Percentiles rank a stretch among this genome's conserved stretches.
Evolutionary conservation across 2,329 filamentous ascomycete genomes (phyloP).

Genomic region (Epicoccum sorghinum): DNA sequence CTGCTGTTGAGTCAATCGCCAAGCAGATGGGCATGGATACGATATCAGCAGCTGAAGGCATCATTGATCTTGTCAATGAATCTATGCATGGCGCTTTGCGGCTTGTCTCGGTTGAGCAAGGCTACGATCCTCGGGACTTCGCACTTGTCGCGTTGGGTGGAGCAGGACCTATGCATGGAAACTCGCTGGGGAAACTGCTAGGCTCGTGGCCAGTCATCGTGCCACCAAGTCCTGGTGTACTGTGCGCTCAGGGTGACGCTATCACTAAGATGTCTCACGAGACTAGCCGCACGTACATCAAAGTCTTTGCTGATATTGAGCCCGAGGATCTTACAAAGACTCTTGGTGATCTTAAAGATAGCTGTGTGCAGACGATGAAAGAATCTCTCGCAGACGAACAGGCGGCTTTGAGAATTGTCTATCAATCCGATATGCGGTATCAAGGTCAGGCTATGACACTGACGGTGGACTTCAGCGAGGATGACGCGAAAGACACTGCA

Average conservation of each 20-base stretch:
- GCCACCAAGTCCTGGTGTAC: slow-evolving; percentile 56
- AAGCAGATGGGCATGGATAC: slow-evolving; percentile 54
- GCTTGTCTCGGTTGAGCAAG: slow-evolving; percentile 59
- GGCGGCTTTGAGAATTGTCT: slow-evolving; percentile 42
- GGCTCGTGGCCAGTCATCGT: slow-evolving; percentile 61
- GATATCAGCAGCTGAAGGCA: slow-evolving; percentile 54
- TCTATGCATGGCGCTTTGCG: slow-evolving; percentile 59
- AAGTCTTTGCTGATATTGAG: slow-evolving; percentile 47
- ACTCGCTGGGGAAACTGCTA: slow-evolving; percentile 57
- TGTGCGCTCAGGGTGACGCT: slow-evolving; percentile 59
- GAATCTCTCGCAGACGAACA: slow-evolving; percentile 43
- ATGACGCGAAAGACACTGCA: slow-evolving; percentile 44
- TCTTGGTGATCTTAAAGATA: slow-evolving; percentile 46
- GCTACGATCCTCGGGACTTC: slow-evolving; percentile 58
- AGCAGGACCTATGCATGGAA: slow-evolving; percentile 59
- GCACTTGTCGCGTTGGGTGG: slow-evolving; percentile 59
- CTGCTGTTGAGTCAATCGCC: slow-evolving; percentile 53
- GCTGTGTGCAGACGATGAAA: slow-evolving; percentile 49
- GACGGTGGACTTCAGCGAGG: slow-evolving; percentile 41
- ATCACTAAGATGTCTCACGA: slow-evolving; percentile 58
- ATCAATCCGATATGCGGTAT: slow-evolving; percentile 56
- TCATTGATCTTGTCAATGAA: slow-evolving; percentile 58
- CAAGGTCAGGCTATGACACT: slow-evolving; percentile 53
- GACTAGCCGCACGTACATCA: slow-evolving; percentile 55
- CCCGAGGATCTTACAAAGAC: slow-evolving; percentile 41